These are phyloP conservation scores for Psidium guajava DNA, from an alignment of 345 rosid genomes.

Conservation along the genomic window DNA sequence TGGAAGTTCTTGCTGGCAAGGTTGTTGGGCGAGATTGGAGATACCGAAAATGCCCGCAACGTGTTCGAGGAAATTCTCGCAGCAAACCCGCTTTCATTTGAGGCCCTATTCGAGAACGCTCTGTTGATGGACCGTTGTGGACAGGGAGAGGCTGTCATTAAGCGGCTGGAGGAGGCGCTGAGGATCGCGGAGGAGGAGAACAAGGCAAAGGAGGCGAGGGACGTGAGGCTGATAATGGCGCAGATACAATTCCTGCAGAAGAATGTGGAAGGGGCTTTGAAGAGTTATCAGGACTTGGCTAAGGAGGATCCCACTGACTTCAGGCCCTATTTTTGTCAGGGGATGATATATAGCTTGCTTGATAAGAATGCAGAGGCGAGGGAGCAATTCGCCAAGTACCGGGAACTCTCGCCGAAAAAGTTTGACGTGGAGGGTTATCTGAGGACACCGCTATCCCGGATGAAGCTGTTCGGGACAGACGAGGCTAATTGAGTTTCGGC, in stretches of 20 bases:
- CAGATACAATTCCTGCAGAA: slow-evolving; percentile 74
- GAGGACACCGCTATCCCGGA: slow-evolving; percentile 57
- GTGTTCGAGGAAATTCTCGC: slow-evolving; percentile 79
- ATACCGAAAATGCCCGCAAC: slow-evolving; percentile 45
- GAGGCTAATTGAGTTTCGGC: slow-evolving; percentile 28
- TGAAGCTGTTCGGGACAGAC: slow-evolving; percentile 61
- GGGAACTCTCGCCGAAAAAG: slow-evolving; percentile 60
- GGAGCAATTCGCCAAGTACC: slow-evolving; percentile 69
- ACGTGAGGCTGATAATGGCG: slow-evolving; percentile 80
- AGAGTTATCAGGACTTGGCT: slow-evolving; percentile 51
- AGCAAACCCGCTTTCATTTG: slow-evolving; percentile 65
- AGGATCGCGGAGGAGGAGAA: slow-evolving; percentile 46
- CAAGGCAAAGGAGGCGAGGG: slow-evolving; percentile 58
- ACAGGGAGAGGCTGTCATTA: slow-evolving; percentile 59
- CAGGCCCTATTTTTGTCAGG: slow-evolving; percentile 71
- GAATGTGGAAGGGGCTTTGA: slow-evolving; percentile 74
- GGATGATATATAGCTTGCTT: slow-evolving; percentile 74
- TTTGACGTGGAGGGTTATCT: slow-evolving; percentile 72
- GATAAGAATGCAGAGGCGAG: slow-evolving; percentile 70
- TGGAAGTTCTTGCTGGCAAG: slow-evolving; percentile 82
- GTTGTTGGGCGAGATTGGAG: slow-evolving; percentile 45
- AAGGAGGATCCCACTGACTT: slow-evolving; percentile 73
- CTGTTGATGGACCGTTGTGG: slow-evolving; percentile 71
- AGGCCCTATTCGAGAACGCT: slow-evolving; percentile 86
- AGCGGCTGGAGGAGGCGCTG: slow-evolving; percentile 66